Evolutionary conservation across 108 stramenopile species (phyloP), one percentile per base, ranked within the genome.

Genomic region (Skeletonema potamos): DNA sequence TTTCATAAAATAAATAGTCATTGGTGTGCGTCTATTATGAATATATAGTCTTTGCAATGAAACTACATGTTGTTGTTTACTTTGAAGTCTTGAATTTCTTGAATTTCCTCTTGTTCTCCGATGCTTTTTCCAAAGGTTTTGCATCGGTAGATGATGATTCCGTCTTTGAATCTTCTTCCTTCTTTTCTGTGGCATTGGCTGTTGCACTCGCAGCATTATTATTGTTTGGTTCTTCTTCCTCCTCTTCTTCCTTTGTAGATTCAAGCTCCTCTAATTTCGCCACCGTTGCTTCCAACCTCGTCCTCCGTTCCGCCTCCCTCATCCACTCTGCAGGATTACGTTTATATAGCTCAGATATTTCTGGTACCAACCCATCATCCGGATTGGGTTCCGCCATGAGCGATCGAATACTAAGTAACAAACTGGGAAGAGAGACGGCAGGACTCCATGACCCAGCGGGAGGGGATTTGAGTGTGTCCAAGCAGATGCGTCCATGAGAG

Each of bases 291-390:
- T 83, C 82, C 55, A 15, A 18, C 46, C 62, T 48, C 15, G 82
- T 76, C 60, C 72, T 62, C 27, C 43, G 27, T 34, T 62, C 74
- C 22, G 82, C 82, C 67, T 83, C 77, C 27, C 30, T 37, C 56
- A 43, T 67, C 76, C 76, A 83, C 41, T 54, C 62, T 12, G 27
- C 34, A 2, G 64, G 62, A 29, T 79, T 44, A 20, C 69, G 73
- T 43, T 80, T 79, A 41, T 79, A 82, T 48, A 70, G 27, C 10
- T 85, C 84, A 41, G 84, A 73, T 58, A 87, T 89, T 28, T 89
- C 87, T 1, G 89, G 89, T 30, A 87, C 85, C 41, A 90, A 62
- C 20, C 87, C 89, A 64, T 90, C 89, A 78, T 90, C 89, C 5
- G 86, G 85, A 62, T 90, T 90, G 0, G 89, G 89, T 58, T 86